Evolutionary conservation across 768 basidiomycete species (phyloP), one percentile per base, ranked within the genome.

Genomic region (Xerocomellus amylosporus): DNA sequence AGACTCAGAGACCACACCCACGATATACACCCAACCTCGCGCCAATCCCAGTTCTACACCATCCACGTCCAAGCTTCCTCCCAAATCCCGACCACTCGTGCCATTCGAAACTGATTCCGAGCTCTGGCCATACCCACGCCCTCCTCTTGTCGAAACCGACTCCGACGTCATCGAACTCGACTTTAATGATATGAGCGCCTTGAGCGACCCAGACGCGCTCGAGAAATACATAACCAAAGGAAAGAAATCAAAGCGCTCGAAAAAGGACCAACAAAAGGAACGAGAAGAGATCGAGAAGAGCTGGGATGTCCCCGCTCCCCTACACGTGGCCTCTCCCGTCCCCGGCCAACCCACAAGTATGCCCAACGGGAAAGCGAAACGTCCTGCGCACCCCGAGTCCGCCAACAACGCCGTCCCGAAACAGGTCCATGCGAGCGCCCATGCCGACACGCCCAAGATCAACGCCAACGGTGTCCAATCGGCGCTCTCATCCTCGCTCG

Each of bases 81-180:
- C 55, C 39, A 70, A 64, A 38, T 66, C 73, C 42, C 73, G 78
- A 37, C 67, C 73, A 6, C 76, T 86, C 14, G 76, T 86, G 0
- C 85, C 87, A 0, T 88, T 88, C 63, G 79, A 77, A 47, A 71
- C 82, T 0, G 82, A 83, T 55, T 83, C 85, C 8, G 83, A 86
- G 33, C 73, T 88, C 15, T 89, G 87, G 87, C 86, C 88, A 5
- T 86, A 87, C 62, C 79, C 82, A 0, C 81, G 78, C 37, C 71
- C 72, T 5, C 75, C 76, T 12, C 70, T 75, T 44, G 71, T 76
- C 52, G 75, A 76, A 53, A 64, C 53, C 48, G 72, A 72, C 37
- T 76, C 75, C 5, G 87, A 87, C 51, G 81, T 90, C 24, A 79
- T 90, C 10, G 88, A 90, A 67, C 81, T 90, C 47, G 86, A 87